phyloP scores from a whole-genome alignment of 1,284 basidiomycete species.

The Coriolopsis trogii region DNA sequence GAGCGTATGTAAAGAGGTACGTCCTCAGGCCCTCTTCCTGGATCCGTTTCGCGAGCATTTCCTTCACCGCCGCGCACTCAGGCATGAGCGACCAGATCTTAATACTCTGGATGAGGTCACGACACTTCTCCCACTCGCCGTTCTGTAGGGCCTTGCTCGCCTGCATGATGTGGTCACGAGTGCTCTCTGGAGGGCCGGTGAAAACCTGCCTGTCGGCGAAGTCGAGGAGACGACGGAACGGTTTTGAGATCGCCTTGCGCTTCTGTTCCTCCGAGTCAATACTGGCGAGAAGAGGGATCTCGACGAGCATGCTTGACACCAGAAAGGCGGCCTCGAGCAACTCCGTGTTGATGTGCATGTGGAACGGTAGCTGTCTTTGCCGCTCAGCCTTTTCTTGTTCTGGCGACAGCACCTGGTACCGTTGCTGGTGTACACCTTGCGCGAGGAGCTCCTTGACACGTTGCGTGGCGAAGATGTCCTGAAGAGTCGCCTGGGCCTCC shows the following conservation, averaged over 20 bases:
- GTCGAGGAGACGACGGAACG: conserved; percentile 94
- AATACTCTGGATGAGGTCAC: conserved; percentile 92
- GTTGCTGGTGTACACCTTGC: conserved; percentile 93
- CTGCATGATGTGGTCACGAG: conserved; percentile 99
- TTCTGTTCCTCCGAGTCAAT: conserved; percentile 94
- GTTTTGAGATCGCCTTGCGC: conserved; percentile 90
- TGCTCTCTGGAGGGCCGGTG: conserved; percentile 98
- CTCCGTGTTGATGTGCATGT: conserved; percentile 99
- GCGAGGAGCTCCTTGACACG: conserved; percentile 97
- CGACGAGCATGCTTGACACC: conserved; percentile 97
- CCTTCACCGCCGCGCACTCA: conserved; percentile 85
- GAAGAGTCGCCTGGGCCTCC: conserved; percentile 91
- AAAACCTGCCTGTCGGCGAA: conserved; percentile 98
- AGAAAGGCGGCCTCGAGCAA: conserved; percentile 97
- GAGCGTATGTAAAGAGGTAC: conserved; percentile 98
- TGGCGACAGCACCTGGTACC: conserved; percentile 85
- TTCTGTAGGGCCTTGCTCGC: conserved; percentile 96
- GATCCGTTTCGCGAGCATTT: conserved; percentile 95
- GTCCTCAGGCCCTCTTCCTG: conserved; percentile 98
- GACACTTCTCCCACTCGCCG: conserved; percentile 96
- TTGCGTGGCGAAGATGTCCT: conserved; percentile 96
- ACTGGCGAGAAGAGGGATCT: conserved; percentile 94
- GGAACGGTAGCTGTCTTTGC: conserved; percentile 96
- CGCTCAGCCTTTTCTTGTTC: conserved; percentile 98
- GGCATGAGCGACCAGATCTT: conserved; percentile 99